Evolutionary conservation across 2,329 filamentous ascomycete genomes (phyloP).

Genomic region (Scedosporium aurantiacum): DNA sequence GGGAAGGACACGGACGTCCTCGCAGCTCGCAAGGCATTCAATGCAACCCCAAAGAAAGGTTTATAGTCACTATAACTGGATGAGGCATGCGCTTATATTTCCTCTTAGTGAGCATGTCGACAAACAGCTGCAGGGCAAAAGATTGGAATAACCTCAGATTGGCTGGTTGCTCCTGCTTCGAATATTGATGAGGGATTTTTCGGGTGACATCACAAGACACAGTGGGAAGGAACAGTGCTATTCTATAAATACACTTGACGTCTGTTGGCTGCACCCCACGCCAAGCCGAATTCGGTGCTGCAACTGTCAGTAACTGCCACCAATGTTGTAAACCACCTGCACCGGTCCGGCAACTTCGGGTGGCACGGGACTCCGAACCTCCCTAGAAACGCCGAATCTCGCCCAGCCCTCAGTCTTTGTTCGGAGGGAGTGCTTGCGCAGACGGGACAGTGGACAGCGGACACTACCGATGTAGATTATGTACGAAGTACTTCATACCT

Average conservation of each 20-base stretch:
- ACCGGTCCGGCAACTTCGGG: not conserved
- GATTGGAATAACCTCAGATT: too few species aligned
- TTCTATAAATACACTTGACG: too few species aligned
- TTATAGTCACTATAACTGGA: too few species aligned
- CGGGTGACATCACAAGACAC: not conserved
- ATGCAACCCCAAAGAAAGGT: too few species aligned
- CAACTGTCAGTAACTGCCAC: not conserved
- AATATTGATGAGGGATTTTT: not conserved
- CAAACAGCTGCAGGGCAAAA: not conserved
- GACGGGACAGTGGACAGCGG: too few species aligned
- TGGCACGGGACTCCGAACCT: not conserved
- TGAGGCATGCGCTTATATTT: not conserved
- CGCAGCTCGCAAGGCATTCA: too few species aligned
- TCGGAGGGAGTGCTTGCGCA: not conserved
- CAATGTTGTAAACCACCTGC: not conserved
- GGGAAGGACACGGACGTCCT: too few species aligned
- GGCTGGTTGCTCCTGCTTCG: too few species aligned
- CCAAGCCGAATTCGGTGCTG: not conserved
- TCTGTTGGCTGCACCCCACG: not conserved
- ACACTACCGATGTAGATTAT: too few species aligned
- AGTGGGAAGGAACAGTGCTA: not conserved
- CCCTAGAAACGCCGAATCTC: not conserved
- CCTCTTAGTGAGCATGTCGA: not conserved
- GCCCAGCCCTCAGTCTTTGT: not conserved
- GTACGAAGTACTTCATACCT: too few species aligned